Percentiles rank a stretch among this genome's conserved stretches.
phyloP scores from a whole-genome alignment of 2,329 filamentous ascomycete species.

The Fusarium bulbicola region DNA sequence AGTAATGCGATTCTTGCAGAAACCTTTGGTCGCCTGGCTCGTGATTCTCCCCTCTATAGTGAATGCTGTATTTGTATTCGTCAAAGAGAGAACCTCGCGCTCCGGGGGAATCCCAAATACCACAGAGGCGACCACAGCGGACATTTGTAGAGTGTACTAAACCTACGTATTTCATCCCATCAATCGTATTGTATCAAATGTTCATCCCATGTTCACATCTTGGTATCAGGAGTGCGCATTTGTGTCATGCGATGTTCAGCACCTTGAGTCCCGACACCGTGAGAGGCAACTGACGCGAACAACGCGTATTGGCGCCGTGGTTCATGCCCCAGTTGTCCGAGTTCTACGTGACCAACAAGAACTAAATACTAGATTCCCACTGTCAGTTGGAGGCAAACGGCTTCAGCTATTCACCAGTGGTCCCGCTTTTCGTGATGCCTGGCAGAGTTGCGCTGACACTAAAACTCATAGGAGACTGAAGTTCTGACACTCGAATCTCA shows the following conservation, averaged over 20 bases:
- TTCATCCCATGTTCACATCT: background rate
- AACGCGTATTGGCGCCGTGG: background rate
- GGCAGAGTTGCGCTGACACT: background rate
- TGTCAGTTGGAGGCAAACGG: background rate
- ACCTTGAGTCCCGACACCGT: too few species aligned
- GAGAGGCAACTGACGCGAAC: background rate
- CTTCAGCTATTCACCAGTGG: background rate
- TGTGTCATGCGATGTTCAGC: background rate
- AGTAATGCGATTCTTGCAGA: too few species aligned
- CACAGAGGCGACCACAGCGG: fast-evolving
- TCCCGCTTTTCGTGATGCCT: background rate
- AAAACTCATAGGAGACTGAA: background rate
- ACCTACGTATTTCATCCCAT: background rate
- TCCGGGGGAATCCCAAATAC: too few species aligned
- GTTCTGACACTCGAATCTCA: background rate
- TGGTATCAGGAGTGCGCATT: background rate
- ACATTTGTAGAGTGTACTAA: too few species aligned
- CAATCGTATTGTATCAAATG: too few species aligned
- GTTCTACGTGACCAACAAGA: background rate
- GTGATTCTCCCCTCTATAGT: too few species aligned
- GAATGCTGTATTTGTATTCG: too few species aligned
- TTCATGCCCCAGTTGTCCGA: too few species aligned
- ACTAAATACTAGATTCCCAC: background rate
- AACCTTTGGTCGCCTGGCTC: too few species aligned
- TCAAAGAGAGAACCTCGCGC: too few species aligned